A percentile compares a stretch with the other conserved stretches of the same genome.
Conservation (phyloP, 768 basidiomycete genomes). For the Psilocybe subaeruginosa region DNA sequence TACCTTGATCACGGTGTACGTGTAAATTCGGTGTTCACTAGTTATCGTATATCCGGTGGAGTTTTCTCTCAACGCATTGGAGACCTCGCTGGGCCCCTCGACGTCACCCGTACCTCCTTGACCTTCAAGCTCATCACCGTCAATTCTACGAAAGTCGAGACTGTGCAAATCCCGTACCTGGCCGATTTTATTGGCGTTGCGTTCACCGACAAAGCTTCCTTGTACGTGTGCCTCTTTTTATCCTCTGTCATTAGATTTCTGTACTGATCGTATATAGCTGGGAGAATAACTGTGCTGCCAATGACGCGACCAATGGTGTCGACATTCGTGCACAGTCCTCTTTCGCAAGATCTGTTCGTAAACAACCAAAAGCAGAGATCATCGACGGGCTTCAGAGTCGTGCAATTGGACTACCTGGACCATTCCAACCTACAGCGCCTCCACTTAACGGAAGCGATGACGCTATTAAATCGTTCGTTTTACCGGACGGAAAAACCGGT, state of each 20-base stretch:
- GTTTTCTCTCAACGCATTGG: constrained; percentile 63
- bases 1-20: constrained; percentile 66
- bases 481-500: constrained; percentile 59
- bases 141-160: constrained; percentile 50
- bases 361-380: constrained; percentile 40
- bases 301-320: constrained; percentile 24
- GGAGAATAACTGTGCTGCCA: constrained; percentile 60
- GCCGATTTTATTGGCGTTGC: constrained; percentile 45
- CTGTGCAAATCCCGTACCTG: constrained; percentile 54
- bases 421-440: constrained; percentile 49
- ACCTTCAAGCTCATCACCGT: constrained; percentile 49
- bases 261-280: constrained; percentile 43
- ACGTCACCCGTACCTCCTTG: constrained; percentile 48
- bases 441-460: constrained; percentile 48
- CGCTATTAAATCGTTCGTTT: constrained; percentile 57
- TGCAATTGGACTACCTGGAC: constrained; percentile 48
- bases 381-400: constrained; percentile 42
- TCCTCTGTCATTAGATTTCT: not conserved
- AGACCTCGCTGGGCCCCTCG: constrained; percentile 54
- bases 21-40: constrained; percentile 63
- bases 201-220: constrained; percentile 56
- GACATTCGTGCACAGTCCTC: constrained; percentile 12
- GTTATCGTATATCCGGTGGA: constrained; percentile 51
- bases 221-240: constrained; percentile 37
- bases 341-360: constrained; percentile 14